A percentile compares a stretch with the other conserved stretches of the same genome.
Evolutionary conservation across 345 rosid species (phyloP).

Genomic region (Lenwebbia sp.): DNA sequence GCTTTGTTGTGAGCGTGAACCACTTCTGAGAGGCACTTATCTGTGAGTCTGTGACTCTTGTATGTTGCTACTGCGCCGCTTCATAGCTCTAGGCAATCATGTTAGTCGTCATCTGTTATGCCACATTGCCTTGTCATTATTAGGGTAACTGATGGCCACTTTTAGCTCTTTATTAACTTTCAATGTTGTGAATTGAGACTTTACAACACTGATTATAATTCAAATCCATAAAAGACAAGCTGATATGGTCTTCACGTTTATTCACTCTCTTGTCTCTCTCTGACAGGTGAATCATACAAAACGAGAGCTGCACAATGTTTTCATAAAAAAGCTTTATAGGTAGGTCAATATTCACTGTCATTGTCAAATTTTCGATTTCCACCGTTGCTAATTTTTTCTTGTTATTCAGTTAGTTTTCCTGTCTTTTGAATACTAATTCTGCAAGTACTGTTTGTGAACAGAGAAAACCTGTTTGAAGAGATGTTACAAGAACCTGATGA

Average conservation of each 20-base stretch:
- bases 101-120: neutral
- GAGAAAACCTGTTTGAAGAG: conserved; percentile 97
- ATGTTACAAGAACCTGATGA: conserved; percentile 98
- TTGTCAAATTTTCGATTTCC: neutral
- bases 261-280: neutral
- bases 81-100: neutral
- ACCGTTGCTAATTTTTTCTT: neutral
- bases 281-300: conserved; percentile 89
- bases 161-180: neutral
- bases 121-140: neutral
- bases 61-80: neutral
- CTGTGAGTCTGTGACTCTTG: neutral
- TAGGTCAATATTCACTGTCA: conserved; percentile 3
- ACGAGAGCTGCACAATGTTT: conserved; percentile 90
- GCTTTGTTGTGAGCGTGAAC: neutral
- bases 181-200: neutral
- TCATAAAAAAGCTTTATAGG: conserved; percentile 97
- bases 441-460: conserved; percentile 9
- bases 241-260: neutral
- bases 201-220: neutral
- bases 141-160: neutral
- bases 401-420: neutral
- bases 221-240: neutral
- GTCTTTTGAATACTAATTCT: neutral
- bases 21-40: neutral